Conservation (phyloP, 2,329 filamentous ascomycete species). For the Fusarium sambucinum region DNA sequence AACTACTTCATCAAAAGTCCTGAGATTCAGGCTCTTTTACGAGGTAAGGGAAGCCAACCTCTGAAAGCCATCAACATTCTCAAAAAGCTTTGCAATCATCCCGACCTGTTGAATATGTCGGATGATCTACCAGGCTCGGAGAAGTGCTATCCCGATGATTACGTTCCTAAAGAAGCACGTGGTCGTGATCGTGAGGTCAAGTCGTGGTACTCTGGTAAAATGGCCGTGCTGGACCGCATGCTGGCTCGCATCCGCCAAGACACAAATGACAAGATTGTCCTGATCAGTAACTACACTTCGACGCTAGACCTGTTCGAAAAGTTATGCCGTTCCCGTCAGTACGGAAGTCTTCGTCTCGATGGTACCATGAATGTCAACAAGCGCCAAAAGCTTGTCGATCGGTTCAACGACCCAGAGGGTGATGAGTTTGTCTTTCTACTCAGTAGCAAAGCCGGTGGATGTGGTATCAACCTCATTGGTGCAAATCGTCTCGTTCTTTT, state of each 20-base stretch:
- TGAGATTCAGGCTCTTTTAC: conserved; percentile 89
- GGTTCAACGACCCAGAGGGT: conserved; percentile 94
- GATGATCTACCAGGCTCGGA: conserved; percentile 91
- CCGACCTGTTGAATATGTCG: conserved; percentile 86
- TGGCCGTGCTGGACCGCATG: conserved; percentile 98
- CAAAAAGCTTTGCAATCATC: conserved; percentile 99
- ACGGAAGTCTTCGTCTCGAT: conserved; percentile 89
- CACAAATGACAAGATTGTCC: conserved; percentile 98
- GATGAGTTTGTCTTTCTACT: conserved; percentile 95
- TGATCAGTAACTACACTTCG: conserved; percentile 98
- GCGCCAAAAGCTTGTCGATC: conserved; percentile 95
- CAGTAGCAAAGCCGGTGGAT: conserved; percentile 95
- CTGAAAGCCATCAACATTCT: conserved; percentile 96
- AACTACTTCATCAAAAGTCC: conserved; percentile 98
- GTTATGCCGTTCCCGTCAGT: conserved; percentile 85
- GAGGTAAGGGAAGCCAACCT: conserved; percentile 94
- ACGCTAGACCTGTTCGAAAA: conserved; percentile 95
- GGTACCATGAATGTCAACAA: conserved; percentile 99
- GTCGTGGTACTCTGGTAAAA: conserved; percentile 97
- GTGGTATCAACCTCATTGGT: conserved; percentile 94
- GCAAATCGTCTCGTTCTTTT: conserved; percentile 96
- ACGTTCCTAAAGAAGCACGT: conserved; percentile 85
- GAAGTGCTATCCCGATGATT: conserved; percentile 83
- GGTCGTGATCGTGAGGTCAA: conserved; percentile 93
- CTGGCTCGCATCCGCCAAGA: conserved; percentile 93